Percentiles rank a stretch among this genome's conserved stretches.
phyloP scores from a whole-genome alignment of 306 rosid genomes.

The Malus sieversii region DNA sequence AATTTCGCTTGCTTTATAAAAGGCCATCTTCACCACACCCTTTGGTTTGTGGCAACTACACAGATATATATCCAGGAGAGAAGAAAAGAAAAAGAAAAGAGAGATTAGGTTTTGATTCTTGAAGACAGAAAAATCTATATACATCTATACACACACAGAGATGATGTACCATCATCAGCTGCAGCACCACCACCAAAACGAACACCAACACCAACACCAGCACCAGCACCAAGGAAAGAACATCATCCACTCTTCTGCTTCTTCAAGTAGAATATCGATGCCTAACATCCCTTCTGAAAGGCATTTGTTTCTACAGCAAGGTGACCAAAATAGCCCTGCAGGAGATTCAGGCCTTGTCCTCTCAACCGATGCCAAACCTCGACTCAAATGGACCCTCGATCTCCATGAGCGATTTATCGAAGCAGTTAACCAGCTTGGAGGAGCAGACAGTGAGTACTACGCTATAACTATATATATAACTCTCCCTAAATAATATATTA shows the following conservation, averaged over 20 bases:
- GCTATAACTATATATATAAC: not conserved
- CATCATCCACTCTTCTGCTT: slow-evolving; percentile 29
- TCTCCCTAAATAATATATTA: too few species aligned
- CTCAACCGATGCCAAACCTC: slow-evolving; percentile 84
- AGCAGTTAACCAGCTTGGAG: slow-evolving; percentile 82
- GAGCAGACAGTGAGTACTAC: slow-evolving; percentile 65
- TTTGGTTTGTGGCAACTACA: slow-evolving; percentile 24
- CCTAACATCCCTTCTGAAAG: slow-evolving; percentile 49
- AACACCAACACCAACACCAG: slow-evolving; percentile 10
- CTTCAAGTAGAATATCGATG: slow-evolving; percentile 31
- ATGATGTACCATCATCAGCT: slow-evolving; percentile 51
- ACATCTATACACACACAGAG: not conserved
- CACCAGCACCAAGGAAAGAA: slow-evolving; percentile 42
- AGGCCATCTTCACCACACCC: slow-evolving; percentile 29
- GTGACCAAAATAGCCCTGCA: slow-evolving; percentile 40
- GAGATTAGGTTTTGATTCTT: not conserved
- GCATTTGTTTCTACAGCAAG: slow-evolving; percentile 60
- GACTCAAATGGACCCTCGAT: slow-evolving; percentile 86
- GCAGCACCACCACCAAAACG: slow-evolving; percentile 17
- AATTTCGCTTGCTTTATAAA: slow-evolving; percentile 38
- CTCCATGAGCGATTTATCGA: slow-evolving; percentile 79
- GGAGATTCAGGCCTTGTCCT: slow-evolving; percentile 81
- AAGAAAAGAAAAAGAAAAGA: not conserved
- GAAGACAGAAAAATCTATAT: not conserved
- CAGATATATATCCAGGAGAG: not conserved